Evolutionary conservation across 352 stramenopile genomes (phyloP), one percentile per base, ranked within the genome.

Genomic region (Phytophthora cactorum): DNA sequence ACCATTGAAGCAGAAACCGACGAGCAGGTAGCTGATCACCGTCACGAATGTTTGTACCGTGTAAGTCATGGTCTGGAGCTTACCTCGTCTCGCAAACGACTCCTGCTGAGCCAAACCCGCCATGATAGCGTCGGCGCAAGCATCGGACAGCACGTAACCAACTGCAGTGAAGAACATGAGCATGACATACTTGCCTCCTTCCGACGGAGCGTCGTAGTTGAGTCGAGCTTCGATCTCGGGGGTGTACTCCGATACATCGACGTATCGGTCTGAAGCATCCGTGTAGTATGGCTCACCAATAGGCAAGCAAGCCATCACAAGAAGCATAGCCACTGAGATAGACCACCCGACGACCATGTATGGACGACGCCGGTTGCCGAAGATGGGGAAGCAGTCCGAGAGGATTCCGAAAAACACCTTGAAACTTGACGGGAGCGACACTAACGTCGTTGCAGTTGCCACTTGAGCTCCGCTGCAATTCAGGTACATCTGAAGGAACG

Each of bases 341-440:
- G 41, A 27, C 41, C 41, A 47, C 8, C 41, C 41, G 41, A 47
- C 27, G 41, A 47, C n/a, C 41, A 47, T 47, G 41, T 47, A 47
- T 11, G 41, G 41, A 22, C 41, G 14, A 12, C 41, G 41, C 11
- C 41, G 41, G 41, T 47, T 27, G 41, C 41, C 41, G n/a, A 47
- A 47, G 41, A 47, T 22, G 15, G 41, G 41, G n/a, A 47, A 47
- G 41, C 41, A 47, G n/a, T 47, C 41, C 15, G 41, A 47, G 41
- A 47, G 41, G n/a, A 47, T 47, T 3, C 41, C 41, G n/a, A 27
- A 47, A 47, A 47, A 47, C 41, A 47, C 41, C 41, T 47, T 47
- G 41, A 47, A 47, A 6, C 41, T 47, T 4, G 15, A 47, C 5
- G 41, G 41, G 9, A 47, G 41, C n/a, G n/a, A 22, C 41, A 47